Base-by-base conservation (phyloP, 2,329 filamentous ascomycete species). In the Apiospora hydei region DNA sequence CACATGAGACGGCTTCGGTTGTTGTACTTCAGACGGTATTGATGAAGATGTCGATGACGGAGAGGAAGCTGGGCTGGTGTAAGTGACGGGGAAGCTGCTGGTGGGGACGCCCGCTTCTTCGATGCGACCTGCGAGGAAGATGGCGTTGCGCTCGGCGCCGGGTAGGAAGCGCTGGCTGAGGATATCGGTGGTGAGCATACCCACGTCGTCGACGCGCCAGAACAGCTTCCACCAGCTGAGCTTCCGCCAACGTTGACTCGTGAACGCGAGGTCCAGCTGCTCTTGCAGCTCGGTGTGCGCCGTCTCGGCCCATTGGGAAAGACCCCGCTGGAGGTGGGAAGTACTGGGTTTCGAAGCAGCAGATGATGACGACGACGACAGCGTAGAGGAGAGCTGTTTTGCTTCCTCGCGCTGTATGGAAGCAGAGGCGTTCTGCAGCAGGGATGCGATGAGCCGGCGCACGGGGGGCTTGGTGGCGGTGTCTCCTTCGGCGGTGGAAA, bases 151-250 rank as follows among this genome's bases (percentile, higher is more conserved):
- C 81, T 98, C 95, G 0, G 95, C 92, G 4, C 88, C 88, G 0
- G 91, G 89, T 4, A 99, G 87, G 85, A 97, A 98, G 8, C 89
- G 87, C 74, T 91, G 91, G 73, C 89, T 88, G 3, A 98, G 85
- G 73, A 98, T 92, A 76, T 96, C 93, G 0, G 91, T 90, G 3
- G 93, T 91, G 71, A 98, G 91, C 88, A 96, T 93, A 3, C 91
- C 90, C 14, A 98, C 94, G 77, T 98, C 96, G 79, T 98, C 96
- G 34, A 96, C 95, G 26, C 94, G 91, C 95, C 95, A 98, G 80
- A 98, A 95, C 0, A 98, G 88, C 81, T 97, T 97, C 93, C 94
- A 98, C 95, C 96, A 98, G 21, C 91, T 88, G 4, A 98, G 85
- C 74, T 93, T 92, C 38, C 90, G 89, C 96, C 96, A 98, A 51